Percentiles rank a stretch among this genome's conserved stretches.
Conservation (phyloP, 2,329 filamentous ascomycete species). For the Cytospora leucostoma region DNA sequence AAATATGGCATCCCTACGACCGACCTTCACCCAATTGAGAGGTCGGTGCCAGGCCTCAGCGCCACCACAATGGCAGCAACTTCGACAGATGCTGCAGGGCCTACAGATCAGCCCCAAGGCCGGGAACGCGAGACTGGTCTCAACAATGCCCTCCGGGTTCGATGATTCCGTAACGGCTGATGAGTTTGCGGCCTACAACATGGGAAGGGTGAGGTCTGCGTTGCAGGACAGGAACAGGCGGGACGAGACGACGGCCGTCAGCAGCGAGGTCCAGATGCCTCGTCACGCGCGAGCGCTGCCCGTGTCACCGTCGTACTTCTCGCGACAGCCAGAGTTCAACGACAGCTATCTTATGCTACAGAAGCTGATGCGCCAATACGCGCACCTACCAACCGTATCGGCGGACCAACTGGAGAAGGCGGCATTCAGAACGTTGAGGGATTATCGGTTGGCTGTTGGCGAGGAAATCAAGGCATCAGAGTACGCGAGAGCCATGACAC, state of each 20-base stretch:
- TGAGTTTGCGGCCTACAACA: slow-evolving; percentile 14
- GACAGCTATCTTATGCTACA: slow-evolving; percentile 78
- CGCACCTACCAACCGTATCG: slow-evolving; percentile 69
- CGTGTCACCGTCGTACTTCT: slow-evolving; percentile 91
- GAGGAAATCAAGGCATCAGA: slow-evolving; percentile 75
- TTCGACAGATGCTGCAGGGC: slow-evolving; percentile 23
- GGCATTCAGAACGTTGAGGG: slow-evolving; percentile 76
- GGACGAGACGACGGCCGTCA: slow-evolving; percentile 34
- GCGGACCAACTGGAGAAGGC: slow-evolving; percentile 68
- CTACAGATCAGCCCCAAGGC: slow-evolving; percentile 22
- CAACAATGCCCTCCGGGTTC: slow-evolving; percentile 17
- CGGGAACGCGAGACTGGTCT: slow-evolving; percentile 20
- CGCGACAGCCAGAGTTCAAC: slow-evolving; percentile 79
- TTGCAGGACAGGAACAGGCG: slow-evolving; percentile 21
- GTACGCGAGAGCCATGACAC: slow-evolving; percentile 73
- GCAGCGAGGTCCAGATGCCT: slow-evolving; percentile 31
- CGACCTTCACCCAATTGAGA: slow-evolving; percentile 23
- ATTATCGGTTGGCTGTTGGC: slow-evolving; percentile 71
- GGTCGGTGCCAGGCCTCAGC: slow-evolving; percentile 23
- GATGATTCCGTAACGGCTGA: slow-evolving; percentile 4
- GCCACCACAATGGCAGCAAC: slow-evolving; percentile 30
- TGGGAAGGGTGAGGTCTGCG: background rate
- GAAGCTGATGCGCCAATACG: slow-evolving; percentile 69
- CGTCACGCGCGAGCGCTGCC: slow-evolving; percentile 74
- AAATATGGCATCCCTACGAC: slow-evolving; percentile 28